Evolutionary conservation across 768 basidiomycete species (phyloP).

Genomic region (Pulveroboletus sp.): DNA sequence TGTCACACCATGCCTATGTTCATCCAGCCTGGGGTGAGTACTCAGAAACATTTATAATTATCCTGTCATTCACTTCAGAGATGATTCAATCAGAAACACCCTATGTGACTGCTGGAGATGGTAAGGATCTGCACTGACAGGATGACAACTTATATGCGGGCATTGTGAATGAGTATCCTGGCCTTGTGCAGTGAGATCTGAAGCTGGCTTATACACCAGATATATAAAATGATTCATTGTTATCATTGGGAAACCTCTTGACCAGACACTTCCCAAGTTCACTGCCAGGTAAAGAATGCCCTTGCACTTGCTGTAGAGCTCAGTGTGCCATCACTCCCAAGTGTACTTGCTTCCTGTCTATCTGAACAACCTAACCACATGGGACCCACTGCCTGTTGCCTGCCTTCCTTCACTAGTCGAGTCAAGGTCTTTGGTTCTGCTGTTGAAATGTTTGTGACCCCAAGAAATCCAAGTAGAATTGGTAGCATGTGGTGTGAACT

Average conservation of each 20-base stretch:
- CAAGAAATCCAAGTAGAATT: not conserved
- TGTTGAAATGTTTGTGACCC: not conserved
- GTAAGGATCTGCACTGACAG: no score
- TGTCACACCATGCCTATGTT: no score
- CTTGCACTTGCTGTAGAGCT: not conserved
- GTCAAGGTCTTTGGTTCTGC: not conserved
- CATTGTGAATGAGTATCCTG: not conserved
- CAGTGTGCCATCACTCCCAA: not conserved
- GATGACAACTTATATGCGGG: not conserved
- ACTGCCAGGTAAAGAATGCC: not conserved
- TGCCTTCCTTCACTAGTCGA: not conserved
- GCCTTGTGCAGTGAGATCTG: not conserved
- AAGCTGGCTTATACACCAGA: not conserved
- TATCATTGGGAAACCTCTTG: no score
- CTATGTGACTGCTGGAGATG: no score
- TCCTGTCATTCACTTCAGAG: no score
- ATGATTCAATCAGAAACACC: not conserved
- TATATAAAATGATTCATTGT: not conserved
- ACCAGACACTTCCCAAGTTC: not conserved
- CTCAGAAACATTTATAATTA: no score
- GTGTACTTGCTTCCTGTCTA: not conserved
- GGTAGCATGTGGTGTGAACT: not conserved
- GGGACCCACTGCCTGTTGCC: not conserved
- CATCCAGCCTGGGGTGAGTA: no score
- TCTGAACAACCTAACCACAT: not conserved